Evolutionary conservation across 257 asterid genomes (phyloP).

Genomic region (Solanum chilense): DNA sequence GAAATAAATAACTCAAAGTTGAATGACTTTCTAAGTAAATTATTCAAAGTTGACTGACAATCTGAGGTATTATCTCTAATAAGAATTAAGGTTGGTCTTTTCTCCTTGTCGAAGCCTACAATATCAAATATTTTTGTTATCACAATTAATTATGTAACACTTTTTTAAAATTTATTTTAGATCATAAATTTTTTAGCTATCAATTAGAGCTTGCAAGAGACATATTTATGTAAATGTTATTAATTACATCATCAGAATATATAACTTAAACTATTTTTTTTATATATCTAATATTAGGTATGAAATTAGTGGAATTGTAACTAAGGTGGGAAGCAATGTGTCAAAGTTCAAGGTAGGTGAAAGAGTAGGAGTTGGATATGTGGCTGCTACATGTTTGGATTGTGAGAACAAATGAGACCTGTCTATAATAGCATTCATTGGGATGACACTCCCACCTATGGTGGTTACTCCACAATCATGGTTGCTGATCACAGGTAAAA

Average conservation of each 20-base stretch:
- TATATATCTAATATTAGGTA: background rate
- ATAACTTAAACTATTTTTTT: too few species aligned
- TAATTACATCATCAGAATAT: too few species aligned
- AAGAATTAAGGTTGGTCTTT: background rate
- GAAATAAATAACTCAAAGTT: too few species aligned
- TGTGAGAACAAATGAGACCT: background rate
- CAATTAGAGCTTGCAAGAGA: too few species aligned
- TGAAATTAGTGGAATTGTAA: slow-evolving; percentile 2
- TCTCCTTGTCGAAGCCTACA: background rate
- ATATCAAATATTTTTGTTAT: background rate
- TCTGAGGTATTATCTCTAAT: background rate
- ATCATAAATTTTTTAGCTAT: too few species aligned
- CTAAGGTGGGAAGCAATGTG: slow-evolving; percentile 6
- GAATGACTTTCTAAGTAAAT: too few species aligned
- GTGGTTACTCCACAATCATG: background rate
- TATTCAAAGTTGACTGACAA: too few species aligned
- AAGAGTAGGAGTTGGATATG: slow-evolving; percentile 5
- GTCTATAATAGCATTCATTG: background rate
- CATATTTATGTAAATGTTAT: too few species aligned
- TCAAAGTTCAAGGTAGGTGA: slow-evolving; percentile 5
- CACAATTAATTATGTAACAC: too few species aligned
- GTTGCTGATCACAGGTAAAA: background rate
- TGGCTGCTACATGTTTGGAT: background rate
- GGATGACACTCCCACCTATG: slow-evolving; percentile 2
- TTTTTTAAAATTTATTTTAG: too few species aligned